Base-by-base conservation (phyloP, 306 rosid species). In the Acacia confusa region DNA sequence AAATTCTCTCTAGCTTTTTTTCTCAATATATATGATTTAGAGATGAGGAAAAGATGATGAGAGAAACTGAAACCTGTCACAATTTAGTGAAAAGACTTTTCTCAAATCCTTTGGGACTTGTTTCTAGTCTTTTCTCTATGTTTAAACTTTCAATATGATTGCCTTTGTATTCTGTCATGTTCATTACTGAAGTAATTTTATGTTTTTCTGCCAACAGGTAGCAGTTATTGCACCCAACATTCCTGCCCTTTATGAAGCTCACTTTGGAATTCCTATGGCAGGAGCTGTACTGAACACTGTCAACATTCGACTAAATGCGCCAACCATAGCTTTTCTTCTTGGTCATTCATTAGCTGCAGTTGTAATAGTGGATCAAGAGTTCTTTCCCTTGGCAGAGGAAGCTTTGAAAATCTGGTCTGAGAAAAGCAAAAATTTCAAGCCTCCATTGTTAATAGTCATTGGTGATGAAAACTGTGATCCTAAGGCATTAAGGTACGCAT, bases 181-280 rank as follows among this genome's bases (percentile, higher is more conserved):
- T 74, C 44, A 20, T 78, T 40, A 30, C 69, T 68, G 12, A 76
- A 58, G 25, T 41, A 60, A 38, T 69, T 25, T 43, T 81, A 63
- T 64, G 40, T 44, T 2, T 72, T 72, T 28, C 53, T 85, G 36
- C 30, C 68, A 79, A 85, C 89, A 95, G 98, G 98, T 95, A 36
- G 92, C 98, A 20, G 80, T 93, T 63, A 86, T 95, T 84, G 97
- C 98, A 55, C 99, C 99, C 55, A 95, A 95, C 70, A 38, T 92
- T 72, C 99, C 99, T 24, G 98, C 98, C 43, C 86, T 92, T 22
- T 95, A 90, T 90, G 99, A 95, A 90, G 97, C 97, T 55, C 97
- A 92, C 81, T 92, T 87, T 81, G 94, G 94, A 82, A 86, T 90
- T 84, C 97, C 97, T 32, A 92, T 92, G 94, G 70, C 88, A 66